These are phyloP conservation scores for Nakazawaea ishiwadae DNA, from an alignment of 805 yeast genomes.

Conservation along the genomic window DNA sequence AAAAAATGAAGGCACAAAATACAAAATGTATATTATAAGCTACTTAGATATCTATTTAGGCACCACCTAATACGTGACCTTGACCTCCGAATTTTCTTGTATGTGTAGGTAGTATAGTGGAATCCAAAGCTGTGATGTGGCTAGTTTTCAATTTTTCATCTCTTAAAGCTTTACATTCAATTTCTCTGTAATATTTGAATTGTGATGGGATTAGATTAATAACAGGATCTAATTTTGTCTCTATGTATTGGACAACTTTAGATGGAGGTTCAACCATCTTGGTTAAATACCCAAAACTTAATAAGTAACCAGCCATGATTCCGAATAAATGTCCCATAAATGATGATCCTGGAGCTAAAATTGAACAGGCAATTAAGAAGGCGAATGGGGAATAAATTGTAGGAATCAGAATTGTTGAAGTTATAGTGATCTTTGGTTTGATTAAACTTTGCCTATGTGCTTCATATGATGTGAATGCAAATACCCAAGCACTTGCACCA, in stretches of 20 bases:
- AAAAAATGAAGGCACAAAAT: too few relatives aligned
- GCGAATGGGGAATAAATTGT: constrained; percentile 57
- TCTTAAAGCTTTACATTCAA: constrained; percentile 46
- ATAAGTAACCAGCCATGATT: constrained; percentile 57
- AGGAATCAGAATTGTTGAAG: constrained; percentile 44
- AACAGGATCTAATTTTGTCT: constrained; percentile 41
- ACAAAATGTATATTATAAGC: too few relatives aligned
- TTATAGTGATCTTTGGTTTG: constrained; percentile 20
- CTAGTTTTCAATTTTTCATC: constrained; percentile 16
- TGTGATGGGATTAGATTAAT: constrained; percentile 51
- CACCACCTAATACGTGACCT: constrained; percentile 27
- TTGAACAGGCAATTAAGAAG: constrained; percentile 40
- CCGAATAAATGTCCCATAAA: constrained; percentile 74
- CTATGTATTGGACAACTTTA: constrained; percentile 60
- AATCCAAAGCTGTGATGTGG: constrained; percentile 17
- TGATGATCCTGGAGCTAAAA: constrained; percentile 62
- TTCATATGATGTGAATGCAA: constrained; percentile 58
- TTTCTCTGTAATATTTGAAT: constrained; percentile 57
- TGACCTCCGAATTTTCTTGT: constrained; percentile 17
- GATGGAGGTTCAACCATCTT: constrained; percentile 63
- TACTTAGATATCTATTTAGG: too few relatives aligned
- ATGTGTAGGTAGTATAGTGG: constrained; percentile 18
- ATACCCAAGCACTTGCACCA: constrained; percentile 74
- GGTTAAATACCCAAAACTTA: constrained; percentile 52
- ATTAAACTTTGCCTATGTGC: constrained; percentile 42